These are phyloP conservation scores for Shiraia bambusicola DNA, from an alignment of 2,329 filamentous ascomycete genomes.

Conservation along the genomic window DNA sequence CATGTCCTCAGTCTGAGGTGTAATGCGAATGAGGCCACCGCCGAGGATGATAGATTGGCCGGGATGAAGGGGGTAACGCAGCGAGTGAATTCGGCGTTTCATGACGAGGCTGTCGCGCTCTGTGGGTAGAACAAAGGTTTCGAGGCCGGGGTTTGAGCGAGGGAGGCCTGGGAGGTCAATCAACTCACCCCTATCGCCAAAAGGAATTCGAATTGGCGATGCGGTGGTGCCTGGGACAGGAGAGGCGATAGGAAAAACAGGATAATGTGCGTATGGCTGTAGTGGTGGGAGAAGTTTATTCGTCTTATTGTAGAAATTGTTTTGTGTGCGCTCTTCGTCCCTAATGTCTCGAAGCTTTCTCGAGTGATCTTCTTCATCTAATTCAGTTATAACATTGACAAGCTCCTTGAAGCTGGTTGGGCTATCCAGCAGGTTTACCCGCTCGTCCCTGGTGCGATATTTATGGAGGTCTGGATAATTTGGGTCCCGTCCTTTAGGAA, in stretches of 20 bases:
- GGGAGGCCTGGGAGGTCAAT: conserved; percentile 88
- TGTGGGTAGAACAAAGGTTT: conserved; percentile 67
- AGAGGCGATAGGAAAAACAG: conserved; percentile 82
- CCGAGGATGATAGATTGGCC: conserved; percentile 77
- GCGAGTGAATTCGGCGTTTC: conserved; percentile 71
- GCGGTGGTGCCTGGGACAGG: conserved; percentile 90
- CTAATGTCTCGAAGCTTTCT: too few relatives aligned
- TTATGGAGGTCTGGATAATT: conserved; percentile 41
- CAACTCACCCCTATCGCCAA: conserved; percentile 84
- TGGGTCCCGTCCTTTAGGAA: conserved; percentile 65
- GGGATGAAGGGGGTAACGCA: conserved; percentile 71
- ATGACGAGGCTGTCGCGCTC: conserved; percentile 72
- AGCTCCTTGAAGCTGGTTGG: conserved; percentile 33
- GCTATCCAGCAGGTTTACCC: conserved; percentile 32
- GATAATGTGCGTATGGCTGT: conserved; percentile 72
- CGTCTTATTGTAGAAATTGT: too few relatives aligned
- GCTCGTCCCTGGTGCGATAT: conserved; percentile 36
- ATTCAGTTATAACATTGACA: conserved; percentile 3
- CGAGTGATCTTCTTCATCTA: conserved; percentile 24
- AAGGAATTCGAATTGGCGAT: conserved; percentile 89
- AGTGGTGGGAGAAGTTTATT: too few relatives aligned
- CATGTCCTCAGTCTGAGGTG: conserved; percentile 65
- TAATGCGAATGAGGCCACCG: conserved; percentile 85
- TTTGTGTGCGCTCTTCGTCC: too few relatives aligned
- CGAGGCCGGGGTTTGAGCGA: conserved; percentile 64